A percentile compares a stretch with the other conserved stretches of the same genome.
Conservation (phyloP, 306 rosid genomes). For the Prunus fruticosa region DNA sequence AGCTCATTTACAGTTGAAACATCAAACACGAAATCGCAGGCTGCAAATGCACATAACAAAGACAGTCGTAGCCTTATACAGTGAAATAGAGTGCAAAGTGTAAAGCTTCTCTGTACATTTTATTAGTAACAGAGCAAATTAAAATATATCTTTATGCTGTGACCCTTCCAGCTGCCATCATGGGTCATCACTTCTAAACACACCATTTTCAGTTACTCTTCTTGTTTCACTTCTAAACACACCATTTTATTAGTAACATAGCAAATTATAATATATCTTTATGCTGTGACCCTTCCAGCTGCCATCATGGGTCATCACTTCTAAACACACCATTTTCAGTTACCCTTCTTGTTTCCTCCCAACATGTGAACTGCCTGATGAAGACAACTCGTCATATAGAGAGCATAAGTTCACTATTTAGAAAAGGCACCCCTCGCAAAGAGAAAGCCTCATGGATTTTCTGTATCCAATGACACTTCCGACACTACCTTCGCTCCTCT, state of each 20-base stretch:
- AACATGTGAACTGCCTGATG: background rate
- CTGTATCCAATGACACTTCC: constrained; percentile 54
- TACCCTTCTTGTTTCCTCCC: background rate
- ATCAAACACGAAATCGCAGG: constrained; percentile 5
- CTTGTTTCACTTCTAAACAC: background rate
- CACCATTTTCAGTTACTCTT: no score
- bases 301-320: background rate
- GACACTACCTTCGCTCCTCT: constrained; percentile 88
- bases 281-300: background rate
- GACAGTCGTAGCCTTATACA: background rate
- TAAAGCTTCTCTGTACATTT: background rate
- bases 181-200: background rate
- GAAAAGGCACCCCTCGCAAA: background rate
- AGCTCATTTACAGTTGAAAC: background rate
- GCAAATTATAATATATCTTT: background rate
- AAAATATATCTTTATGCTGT: background rate
- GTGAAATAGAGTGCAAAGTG: background rate
- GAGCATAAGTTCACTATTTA: background rate
- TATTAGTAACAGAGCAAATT: background rate
- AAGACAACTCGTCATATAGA: background rate
- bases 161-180: background rate
- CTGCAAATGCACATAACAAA: background rate
- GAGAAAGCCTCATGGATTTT: constrained; percentile 4
- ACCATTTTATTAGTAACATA: background rate
- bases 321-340: background rate